Base-by-base conservation (phyloP, 202 grass and related monocot species). In the Thinopyrum obtusiflorum region DNA sequence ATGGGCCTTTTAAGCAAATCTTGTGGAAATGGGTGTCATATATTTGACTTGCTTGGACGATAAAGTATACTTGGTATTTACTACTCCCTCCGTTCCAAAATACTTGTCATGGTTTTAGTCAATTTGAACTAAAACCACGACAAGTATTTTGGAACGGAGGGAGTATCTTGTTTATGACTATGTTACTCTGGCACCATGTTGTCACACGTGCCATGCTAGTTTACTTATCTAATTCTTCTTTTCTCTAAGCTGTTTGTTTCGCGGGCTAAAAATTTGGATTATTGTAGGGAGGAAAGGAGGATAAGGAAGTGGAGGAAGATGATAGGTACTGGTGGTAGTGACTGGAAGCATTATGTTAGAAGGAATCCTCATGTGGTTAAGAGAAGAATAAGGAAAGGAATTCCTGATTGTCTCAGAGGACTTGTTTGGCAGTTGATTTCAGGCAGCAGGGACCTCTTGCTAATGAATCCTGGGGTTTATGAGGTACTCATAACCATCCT, bases 351-450 rank as follows among this genome's bases (percentile, higher is more conserved):
- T 68, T 99, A 97, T 91, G 84, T 92, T 89, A 94, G 94, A 89
- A 95, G 83, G 79, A 96, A 97, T 64, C 83, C 92, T 28, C 93
- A 99, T 85, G 97, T 94, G 20, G 92, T 99, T 79, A 99, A 94
- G 86, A 89, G 97, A 77, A 83, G 92, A 86, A 91, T 99, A 87
- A 88, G 93, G 40, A 95, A 95, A 89, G 90, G 93, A 61, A 96
- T 99, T 85, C 97, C 97, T 79, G 93, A 99, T 94, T 94, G 97
- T 89, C 88, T 99, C 44, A 94, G 97, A 90, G 97, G 97, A 39
- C 85, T 99, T 82, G 89, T 99, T 80, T 99, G 97, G 97, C 97
- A 97, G 63, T 88, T 99, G 75, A 97, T 99, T 88, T 99, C 93
- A 70, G 90, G 93, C 24, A 99, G 97, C 83, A 92, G 93, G 61